Evolutionary conservation across 2,329 filamentous ascomycete genomes (phyloP), one percentile per base, ranked within the genome.

Genomic region (Aspergillus sp.): DNA sequence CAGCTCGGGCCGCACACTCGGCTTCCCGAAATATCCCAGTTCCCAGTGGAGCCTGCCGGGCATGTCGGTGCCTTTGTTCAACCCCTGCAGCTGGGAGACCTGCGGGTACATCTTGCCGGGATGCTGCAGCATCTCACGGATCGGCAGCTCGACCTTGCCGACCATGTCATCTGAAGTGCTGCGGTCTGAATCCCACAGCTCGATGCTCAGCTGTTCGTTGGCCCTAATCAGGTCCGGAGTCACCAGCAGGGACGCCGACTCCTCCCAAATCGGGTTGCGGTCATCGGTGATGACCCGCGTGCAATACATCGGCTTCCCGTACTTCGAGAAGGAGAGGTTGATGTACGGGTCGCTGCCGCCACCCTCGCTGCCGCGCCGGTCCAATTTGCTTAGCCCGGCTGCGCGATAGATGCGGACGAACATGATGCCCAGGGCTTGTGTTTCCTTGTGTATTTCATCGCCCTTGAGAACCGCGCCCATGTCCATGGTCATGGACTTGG

Each of bases 291-390:
- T 95, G 32, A 96, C 88, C 29, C 91, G 79, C 1, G 91, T 96
- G 60, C 88, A 95, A 61, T 94, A 96, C 75, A 94, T 93, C 2
- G 89, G 89, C 63, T 98, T 98, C 35, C 83, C 84, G 48, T 95
- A 96, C 58, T 96, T 95, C 50, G 85, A 93, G 67, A 93, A 96
- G 25, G 83, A 81, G 22, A 96, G 72, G 19, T 89, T 95, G 54
- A 96, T 93, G 58, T 96, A 96, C 0, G 89, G 86, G 47, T 98
- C 91, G 31, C 84, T 93, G 27, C 89, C 89, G 20, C 91, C 89
- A 12, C 86, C 82, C 32, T 80, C 73, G 49, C 79, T 88, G 25
- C 86, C 88, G 37, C 84, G 78, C 33, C 63, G 68, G 54, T 98
- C 91, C 53, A 95, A 89, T 61, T 94, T 95, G 67, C 85, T 93